phyloP scores from a whole-genome alignment of 768 basidiomycete species.

The Holtermanniella nyarrowii region DNA sequence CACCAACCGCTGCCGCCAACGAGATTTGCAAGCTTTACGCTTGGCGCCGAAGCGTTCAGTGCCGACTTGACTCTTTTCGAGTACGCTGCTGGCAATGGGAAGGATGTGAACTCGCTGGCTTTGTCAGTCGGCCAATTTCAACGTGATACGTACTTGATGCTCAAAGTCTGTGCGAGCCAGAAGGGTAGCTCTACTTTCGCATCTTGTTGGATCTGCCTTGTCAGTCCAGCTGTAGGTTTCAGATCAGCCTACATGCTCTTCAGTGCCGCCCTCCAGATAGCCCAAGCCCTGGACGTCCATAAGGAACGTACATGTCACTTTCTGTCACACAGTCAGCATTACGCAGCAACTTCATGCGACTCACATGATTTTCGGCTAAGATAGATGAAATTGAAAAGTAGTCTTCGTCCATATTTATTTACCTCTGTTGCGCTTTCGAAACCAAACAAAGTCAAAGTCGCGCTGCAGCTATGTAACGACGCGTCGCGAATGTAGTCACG shows the following conservation, averaged over 20 bases:
- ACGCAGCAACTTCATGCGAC: constrained; percentile 5
- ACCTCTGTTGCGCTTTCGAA: no score
- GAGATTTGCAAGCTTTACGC: constrained; percentile 68
- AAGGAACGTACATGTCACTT: constrained; percentile 88
- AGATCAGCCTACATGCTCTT: constrained; percentile 57
- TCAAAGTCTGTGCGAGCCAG: constrained; percentile 80
- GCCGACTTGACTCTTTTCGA: constrained; percentile 68
- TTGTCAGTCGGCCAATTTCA: not conserved
- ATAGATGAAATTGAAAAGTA: constrained; percentile 89
- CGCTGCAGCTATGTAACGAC: no score
- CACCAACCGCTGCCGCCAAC: constrained; percentile 81
- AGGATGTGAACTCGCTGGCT: constrained; percentile 73
- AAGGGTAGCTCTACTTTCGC: constrained; percentile 75
- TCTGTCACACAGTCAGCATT: constrained; percentile 46
- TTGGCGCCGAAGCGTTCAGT: constrained; percentile 74
- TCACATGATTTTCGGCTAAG: constrained; percentile 78
- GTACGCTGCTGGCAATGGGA: constrained; percentile 72
- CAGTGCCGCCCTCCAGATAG: constrained; percentile 74
- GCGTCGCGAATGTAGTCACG: no score
- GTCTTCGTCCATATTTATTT: constrained; percentile 64
- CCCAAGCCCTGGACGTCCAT: constrained; percentile 75
- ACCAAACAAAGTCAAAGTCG: no score
- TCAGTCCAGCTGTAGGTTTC: not conserved
- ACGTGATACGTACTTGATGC: constrained; percentile 54
- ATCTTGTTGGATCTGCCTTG: constrained; percentile 57